phyloP scores from a whole-genome alignment of 1,284 basidiomycete species.

The Tylopilus sp. region DNA sequence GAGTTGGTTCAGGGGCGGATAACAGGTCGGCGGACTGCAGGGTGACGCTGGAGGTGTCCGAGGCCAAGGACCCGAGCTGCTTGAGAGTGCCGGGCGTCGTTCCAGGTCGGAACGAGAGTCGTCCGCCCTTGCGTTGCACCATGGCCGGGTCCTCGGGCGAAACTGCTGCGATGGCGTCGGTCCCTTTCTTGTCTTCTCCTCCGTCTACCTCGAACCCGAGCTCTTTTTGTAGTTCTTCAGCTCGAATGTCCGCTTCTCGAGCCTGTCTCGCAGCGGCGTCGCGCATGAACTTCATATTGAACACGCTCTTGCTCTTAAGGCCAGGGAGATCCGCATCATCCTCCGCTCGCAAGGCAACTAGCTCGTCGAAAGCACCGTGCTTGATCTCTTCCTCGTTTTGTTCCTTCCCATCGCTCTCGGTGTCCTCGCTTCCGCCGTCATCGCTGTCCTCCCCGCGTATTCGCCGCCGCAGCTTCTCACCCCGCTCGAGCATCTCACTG shows the following conservation, averaged over 20 bases:
- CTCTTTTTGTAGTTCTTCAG: constrained; percentile 69
- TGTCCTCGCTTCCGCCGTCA: constrained; percentile 45
- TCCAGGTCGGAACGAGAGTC: constrained; percentile 54
- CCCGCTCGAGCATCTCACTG: constrained; percentile 73
- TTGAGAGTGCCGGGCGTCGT: constrained; percentile 21
- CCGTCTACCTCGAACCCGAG: constrained; percentile 45
- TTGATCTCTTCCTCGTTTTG: constrained; percentile 53
- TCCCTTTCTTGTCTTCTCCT: constrained; percentile 38
- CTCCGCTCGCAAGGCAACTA: constrained; percentile 43
- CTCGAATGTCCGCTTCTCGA: constrained; percentile 53
- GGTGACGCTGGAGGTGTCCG: constrained; percentile 68
- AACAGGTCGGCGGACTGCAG: constrained; percentile 57
- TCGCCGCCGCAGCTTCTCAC: constrained; percentile 67
- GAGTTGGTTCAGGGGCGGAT: constrained; percentile 4
- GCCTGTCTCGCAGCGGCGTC: constrained; percentile 74
- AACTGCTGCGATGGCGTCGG: constrained; percentile 34
- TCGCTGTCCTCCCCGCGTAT: constrained; percentile 60
- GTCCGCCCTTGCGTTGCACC: constrained; percentile 55
- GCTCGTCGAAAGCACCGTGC: constrained; percentile 70
- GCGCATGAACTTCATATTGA: constrained; percentile 96
- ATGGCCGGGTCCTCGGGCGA: constrained; percentile 31
- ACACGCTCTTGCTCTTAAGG: constrained; percentile 59
- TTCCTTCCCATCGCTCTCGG: constrained; percentile 42
- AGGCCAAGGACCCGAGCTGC: constrained; percentile 46
- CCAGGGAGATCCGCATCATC: constrained; percentile 34